Evolutionary conservation across 1,284 basidiomycete genomes (phyloP), one percentile per base, ranked within the genome.

Genomic region (Butyriboletus appendiculatus): DNA sequence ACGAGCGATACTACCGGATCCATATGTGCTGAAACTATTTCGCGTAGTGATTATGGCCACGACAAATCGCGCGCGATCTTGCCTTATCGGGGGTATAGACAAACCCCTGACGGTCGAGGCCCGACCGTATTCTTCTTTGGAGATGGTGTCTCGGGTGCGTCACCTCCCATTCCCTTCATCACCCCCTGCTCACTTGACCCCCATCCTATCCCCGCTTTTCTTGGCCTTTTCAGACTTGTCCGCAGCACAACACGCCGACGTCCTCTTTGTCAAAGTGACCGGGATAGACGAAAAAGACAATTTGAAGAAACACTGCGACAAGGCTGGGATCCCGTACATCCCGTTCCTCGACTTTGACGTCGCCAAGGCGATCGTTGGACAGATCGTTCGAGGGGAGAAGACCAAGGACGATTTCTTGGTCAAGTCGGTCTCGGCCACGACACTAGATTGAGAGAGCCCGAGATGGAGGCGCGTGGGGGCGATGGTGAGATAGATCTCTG

Each of bases 41-140:
- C 16, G 18, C 8, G 18, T 9, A 92, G 89, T 65, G 85, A 82
- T 1, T 97, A 84, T 64, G 95, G 95, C 1, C 95, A 98, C 69
- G 95, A 98, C 76, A 97, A 97, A 75, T 92, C 89, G 16, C 88
- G 88, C 63, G 90, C 93, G 14, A 96, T 97, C 63, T 76, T 94
- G 34, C 94, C 92, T 0, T 98, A 97, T 75, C 60, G 7, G 30
- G 57, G 52, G 32, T 51, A 67, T 4, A 56, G 64, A 55, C 78
- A 85, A 22, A 73, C 79, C 32, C 79, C 96, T 39, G 67, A 79
- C 4, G 70, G 84, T 6, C 59, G 39, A 53, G 84, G 86, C 15
- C 95, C 95, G 3, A 88, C 83, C 1, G 76, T 96, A 16, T 95
- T 97, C 75, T 97, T 96, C 82, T 95, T 96, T 62, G 95, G 95